Conservation (phyloP, 2,329 filamentous ascomycete genomes). For the Paecilomyces fulvus region DNA sequence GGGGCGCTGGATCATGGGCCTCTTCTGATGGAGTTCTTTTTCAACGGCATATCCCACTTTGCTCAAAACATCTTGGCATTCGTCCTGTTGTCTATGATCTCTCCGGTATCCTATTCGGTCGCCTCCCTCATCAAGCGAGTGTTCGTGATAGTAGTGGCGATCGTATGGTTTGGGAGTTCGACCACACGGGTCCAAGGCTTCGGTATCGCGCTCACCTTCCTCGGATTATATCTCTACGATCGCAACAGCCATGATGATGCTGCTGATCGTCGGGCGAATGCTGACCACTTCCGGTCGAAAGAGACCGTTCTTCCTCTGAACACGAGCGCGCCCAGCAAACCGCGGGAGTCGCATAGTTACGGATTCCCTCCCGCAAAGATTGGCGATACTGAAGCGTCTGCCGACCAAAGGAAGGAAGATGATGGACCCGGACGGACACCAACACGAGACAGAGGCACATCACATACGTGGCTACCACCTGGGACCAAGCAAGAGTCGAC, state of each 20-base stretch:
- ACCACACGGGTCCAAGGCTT: conserved; percentile 75
- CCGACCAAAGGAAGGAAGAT: conserved; percentile 32
- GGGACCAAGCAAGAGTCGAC: conserved; percentile 82
- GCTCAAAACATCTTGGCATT: conserved; percentile 94
- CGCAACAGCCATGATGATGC: conserved; percentile 81
- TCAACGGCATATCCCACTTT: conserved; percentile 96
- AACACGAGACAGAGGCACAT: conserved; percentile 31
- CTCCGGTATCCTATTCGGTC: conserved; percentile 93
- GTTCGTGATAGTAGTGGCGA: conserved; percentile 89
- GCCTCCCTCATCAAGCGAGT: conserved; percentile 94
- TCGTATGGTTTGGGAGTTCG: conserved; percentile 89
- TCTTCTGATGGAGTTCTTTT: conserved; percentile 73
- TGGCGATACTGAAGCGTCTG: conserved; percentile 14
- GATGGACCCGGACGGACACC: conserved; percentile 37
- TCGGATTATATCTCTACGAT: conserved; percentile 93
- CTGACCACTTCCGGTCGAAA: conserved; percentile 54
- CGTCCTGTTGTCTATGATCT: conserved; percentile 81
- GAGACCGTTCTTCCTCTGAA: conserved; percentile 61
- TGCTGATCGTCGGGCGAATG: conserved; percentile 67
- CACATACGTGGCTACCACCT: conserved; percentile 57
- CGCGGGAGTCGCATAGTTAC: conserved; percentile 30
- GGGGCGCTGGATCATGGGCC: conserved; percentile 58
- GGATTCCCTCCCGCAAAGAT: conserved; percentile 21
- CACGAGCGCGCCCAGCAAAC: conserved; percentile 26
- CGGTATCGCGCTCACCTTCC: conserved; percentile 80